These are phyloP conservation scores for Lablab purpureus DNA, from an alignment of 306 rosid genomes.

Conservation along the genomic window DNA sequence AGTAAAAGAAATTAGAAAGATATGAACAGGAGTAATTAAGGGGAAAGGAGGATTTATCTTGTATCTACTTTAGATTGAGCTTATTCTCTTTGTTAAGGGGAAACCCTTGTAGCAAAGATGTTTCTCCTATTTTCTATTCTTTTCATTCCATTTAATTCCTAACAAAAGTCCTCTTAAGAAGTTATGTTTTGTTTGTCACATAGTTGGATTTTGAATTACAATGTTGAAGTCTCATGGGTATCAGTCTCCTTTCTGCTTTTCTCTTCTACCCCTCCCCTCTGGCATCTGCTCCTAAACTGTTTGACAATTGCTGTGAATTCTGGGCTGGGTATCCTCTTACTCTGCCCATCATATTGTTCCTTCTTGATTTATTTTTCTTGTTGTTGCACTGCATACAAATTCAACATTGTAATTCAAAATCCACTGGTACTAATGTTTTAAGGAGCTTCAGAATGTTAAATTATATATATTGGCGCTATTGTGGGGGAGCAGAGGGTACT, in stretches of 20 bases:
- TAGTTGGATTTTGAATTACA: slow-evolving; percentile 29
- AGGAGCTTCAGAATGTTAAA: slow-evolving; percentile 26
- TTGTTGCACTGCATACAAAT: slow-evolving; percentile 27
- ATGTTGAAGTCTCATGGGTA: slow-evolving; percentile 19
- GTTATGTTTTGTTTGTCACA: slow-evolving; percentile 2
- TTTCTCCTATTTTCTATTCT: background rate
- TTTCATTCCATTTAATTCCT: background rate
- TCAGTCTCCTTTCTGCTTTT: slow-evolving; percentile 3
- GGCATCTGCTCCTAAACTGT: slow-evolving; percentile 11
- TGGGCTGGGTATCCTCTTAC: slow-evolving; percentile 1
- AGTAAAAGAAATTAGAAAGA: background rate
- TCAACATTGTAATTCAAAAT: background rate
- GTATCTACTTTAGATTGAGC: background rate
- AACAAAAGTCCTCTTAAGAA: background rate
- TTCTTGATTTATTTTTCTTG: slow-evolving; percentile 20
- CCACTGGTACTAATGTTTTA: slow-evolving; percentile 9
- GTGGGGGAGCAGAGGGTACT: slow-evolving; percentile 20
- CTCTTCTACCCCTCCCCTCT: background rate
- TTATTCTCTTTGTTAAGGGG: background rate
- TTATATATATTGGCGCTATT: slow-evolving; percentile 23
- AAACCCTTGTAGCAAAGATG: background rate
- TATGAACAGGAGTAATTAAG: background rate
- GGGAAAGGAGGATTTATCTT: background rate
- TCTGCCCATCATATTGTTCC: slow-evolving; percentile 21
- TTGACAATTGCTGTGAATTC: slow-evolving; percentile 13